Evolutionary conservation across 1,284 basidiomycete species (phyloP).

Genomic region (Austropuccinia psidii): DNA sequence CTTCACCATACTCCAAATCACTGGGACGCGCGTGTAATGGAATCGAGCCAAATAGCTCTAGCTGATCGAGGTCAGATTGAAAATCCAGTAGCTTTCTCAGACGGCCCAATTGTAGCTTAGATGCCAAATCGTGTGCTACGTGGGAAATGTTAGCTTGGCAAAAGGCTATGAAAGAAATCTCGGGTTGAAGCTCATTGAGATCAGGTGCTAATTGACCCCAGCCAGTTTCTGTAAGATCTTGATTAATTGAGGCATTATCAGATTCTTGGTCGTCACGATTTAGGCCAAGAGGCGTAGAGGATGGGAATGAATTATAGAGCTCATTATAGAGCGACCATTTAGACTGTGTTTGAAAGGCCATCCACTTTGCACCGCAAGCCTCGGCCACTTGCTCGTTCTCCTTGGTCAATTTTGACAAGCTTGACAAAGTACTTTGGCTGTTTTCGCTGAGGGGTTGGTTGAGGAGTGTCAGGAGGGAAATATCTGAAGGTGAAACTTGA

Average conservation of each 20-base stretch:
- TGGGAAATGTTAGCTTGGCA: not conserved
- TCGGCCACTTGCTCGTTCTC: not conserved
- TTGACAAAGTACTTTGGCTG: not conserved
- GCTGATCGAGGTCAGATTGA: not conserved
- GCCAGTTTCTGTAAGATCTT: not conserved
- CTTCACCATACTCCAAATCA: slow-evolving; percentile 26
- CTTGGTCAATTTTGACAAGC: not conserved
- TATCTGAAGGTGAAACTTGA: not conserved
- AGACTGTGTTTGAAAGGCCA: not conserved
- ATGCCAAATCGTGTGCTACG: slow-evolving; percentile 24
- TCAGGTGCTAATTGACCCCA: slow-evolving; percentile 27
- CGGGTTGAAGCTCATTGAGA: not conserved
- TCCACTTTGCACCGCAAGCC: slow-evolving; percentile 22
- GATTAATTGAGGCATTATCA: not conserved
- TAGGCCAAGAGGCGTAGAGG: not conserved
- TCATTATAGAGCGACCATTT: slow-evolving; percentile 13
- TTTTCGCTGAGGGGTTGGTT: not conserved
- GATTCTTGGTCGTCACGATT: not conserved
- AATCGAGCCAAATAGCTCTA: slow-evolving; percentile 12
- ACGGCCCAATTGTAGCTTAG: slow-evolving; percentile 14
- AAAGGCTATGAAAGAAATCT: slow-evolving; percentile 20
- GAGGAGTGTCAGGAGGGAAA: too few species aligned
- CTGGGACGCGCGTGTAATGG: slow-evolving; percentile 31
- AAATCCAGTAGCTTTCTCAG: not conserved
- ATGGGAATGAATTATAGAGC: not conserved